Percentiles rank a stretch among this genome's conserved stretches.
Conservation (phyloP, 176 grass and related monocot species). For the Zea mays region DNA sequence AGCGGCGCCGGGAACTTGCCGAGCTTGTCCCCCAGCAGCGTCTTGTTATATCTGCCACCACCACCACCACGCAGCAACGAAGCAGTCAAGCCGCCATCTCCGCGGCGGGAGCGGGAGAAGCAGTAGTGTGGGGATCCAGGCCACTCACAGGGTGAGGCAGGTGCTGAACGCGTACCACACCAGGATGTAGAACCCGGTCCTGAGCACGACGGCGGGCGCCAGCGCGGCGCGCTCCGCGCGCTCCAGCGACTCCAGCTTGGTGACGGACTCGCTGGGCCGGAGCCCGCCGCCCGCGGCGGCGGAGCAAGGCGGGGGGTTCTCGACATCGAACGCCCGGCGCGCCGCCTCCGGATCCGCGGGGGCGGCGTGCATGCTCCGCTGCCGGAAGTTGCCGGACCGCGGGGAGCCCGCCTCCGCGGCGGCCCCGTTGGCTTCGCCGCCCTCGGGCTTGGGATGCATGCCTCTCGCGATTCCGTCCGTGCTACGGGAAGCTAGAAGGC, state of each 20-base stretch:
- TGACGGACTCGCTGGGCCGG: conserved; percentile 64
- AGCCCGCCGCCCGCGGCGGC: conserved; percentile 33
- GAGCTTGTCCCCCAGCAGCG: conserved; percentile 94
- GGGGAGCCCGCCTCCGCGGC: conserved; percentile 49
- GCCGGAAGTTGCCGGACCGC: conserved; percentile 62
- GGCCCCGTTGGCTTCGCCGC: conserved; percentile 23
- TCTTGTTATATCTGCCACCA: conserved; percentile 82
- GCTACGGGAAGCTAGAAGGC: not conserved
- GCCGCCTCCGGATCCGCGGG: conserved; percentile 39
- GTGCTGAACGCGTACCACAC: conserved; percentile 99
- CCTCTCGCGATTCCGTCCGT: conserved; percentile 16
- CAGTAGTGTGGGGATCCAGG: not conserved
- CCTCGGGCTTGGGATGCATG: conserved; percentile 47
- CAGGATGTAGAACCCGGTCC: conserved; percentile 81
- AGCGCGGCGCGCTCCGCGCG: conserved; percentile 56
- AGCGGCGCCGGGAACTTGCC: conserved; percentile 98
- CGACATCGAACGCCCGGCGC: conserved; percentile 63
- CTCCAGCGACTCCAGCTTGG: conserved; percentile 86
- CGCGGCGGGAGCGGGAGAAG: not conserved
- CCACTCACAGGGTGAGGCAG: conserved; percentile 96
- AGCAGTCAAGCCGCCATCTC: conserved; percentile 14
- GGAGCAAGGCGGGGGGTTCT: conserved; percentile 38
- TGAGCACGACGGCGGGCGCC: conserved; percentile 57
- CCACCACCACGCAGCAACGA: not conserved
- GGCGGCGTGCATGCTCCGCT: conserved; percentile 57